These are phyloP conservation scores for Filobasidium wieringae DNA, from an alignment of 768 basidiomycete species.

Conservation along the genomic window DNA sequence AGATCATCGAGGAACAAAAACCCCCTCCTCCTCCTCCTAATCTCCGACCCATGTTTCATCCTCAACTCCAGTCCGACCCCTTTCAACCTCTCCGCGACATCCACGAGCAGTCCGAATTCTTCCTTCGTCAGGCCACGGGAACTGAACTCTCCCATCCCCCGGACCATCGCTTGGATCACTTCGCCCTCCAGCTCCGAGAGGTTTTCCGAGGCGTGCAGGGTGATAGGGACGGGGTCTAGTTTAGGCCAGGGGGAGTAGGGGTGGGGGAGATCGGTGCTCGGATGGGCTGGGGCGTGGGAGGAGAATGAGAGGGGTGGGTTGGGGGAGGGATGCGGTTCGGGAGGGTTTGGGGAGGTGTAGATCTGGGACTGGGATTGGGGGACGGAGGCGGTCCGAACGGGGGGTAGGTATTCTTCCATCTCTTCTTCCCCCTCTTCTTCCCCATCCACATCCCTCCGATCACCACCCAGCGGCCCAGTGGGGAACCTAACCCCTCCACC, in stretches of 20 bases:
- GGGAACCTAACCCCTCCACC: too few species aligned
- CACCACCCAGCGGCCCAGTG: too few species aligned
- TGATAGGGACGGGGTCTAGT: background rate
- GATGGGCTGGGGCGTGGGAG: background rate
- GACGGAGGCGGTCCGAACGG: too few species aligned
- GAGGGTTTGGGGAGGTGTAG: too few species aligned
- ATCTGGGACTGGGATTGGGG: too few species aligned
- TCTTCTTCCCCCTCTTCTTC: too few species aligned
- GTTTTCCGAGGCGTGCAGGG: background rate
- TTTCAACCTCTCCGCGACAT: background rate
- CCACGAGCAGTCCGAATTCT: background rate
- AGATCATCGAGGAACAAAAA: background rate
- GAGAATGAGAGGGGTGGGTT: background rate
- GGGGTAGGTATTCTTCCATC: too few species aligned
- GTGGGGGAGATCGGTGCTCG: background rate
- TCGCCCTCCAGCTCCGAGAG: background rate
- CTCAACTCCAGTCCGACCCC: background rate
- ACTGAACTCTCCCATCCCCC: background rate
- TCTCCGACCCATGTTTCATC: background rate
- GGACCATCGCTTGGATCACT: background rate
- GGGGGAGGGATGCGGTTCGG: too few species aligned
- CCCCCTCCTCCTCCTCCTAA: background rate
- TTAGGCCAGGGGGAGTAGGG: background rate
- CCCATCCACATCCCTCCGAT: too few species aligned
- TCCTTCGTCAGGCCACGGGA: background rate